A percentile compares a stretch with the other conserved stretches of the same genome.
Evolutionary conservation across 2,329 filamentous ascomycete species (phyloP).

Genomic region (Cladosporium sp.): DNA sequence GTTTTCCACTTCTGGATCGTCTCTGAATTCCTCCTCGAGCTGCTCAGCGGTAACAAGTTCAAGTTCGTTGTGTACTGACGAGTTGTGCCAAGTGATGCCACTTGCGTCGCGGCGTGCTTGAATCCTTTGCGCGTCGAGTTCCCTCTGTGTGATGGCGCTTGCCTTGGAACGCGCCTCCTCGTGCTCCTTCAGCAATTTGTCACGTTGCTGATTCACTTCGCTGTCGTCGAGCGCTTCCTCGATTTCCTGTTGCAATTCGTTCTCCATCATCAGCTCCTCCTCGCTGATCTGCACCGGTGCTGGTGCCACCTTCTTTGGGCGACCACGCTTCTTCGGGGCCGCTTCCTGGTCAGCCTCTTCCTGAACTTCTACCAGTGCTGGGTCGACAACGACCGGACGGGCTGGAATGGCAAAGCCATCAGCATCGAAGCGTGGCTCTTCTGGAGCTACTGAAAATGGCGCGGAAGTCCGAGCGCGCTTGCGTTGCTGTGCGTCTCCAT

Average conservation of each 20-base stretch:
- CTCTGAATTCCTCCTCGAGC: conserved; percentile 68
- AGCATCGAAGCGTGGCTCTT: conserved; percentile 31
- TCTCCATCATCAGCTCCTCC: conserved; percentile 46
- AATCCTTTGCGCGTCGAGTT: conserved; percentile 42
- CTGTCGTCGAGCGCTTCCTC: conserved; percentile 30
- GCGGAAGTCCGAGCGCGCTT: conserved; percentile 1
- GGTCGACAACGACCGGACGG: conserved; percentile 24
- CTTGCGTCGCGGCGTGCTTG: conserved; percentile 46
- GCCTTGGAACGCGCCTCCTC: conserved; percentile 25
- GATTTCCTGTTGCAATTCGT: conserved; percentile 44
- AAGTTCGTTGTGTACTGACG: conserved; percentile 17
- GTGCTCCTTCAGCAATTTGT: conserved; percentile 28
- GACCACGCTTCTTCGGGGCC: conserved; percentile 33
- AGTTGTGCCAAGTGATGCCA: conserved; percentile 41
- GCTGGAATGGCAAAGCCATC: conserved; percentile 41
- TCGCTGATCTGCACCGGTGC: conserved; percentile 33
- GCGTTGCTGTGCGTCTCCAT: conserved; percentile 10
- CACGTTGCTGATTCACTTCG: conserved; percentile 26
- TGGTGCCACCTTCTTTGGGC: conserved; percentile 27
- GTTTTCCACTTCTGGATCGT: conserved; percentile 81
- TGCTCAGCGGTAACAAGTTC: conserved; percentile 24
- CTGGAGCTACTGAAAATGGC: conserved; percentile 12
- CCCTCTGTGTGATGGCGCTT: conserved; percentile 27
- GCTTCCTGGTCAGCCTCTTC: conserved; percentile 2
- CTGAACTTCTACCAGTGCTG: conserved; percentile 11